Evolutionary conservation across 352 stramenopile genomes (phyloP).

Genomic region (Achlya hypogyna): DNA sequence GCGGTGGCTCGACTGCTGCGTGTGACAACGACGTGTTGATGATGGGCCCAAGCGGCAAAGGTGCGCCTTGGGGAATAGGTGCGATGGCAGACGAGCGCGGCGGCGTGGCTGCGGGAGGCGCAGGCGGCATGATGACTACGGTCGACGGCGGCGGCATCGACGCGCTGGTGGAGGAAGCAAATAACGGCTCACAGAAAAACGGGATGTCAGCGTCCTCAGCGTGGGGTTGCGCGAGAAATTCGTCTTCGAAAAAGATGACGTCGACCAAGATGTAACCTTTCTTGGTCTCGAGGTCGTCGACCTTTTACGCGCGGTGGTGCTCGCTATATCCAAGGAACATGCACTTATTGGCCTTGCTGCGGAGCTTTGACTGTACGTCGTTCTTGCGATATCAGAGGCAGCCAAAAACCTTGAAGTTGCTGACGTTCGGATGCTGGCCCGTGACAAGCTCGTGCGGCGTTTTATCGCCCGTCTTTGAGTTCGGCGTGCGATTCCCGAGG

Average conservation of each 20-base stretch:
- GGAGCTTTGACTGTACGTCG: slow-evolving; percentile 14
- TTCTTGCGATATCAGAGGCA: background rate
- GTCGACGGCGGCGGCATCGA: no score
- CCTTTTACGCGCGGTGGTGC: slow-evolving; percentile 23
- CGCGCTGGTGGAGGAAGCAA: no score
- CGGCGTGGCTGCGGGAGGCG: no score
- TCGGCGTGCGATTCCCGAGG: slow-evolving; percentile 4
- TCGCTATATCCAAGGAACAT: slow-evolving; percentile 24
- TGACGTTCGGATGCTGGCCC: background rate
- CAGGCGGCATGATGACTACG: no score
- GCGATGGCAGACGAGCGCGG: no score
- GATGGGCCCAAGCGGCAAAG: no score
- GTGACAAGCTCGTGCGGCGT: slow-evolving; percentile 4
- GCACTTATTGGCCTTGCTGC: slow-evolving; percentile 23
- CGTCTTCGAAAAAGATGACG: background rate
- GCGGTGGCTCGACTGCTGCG: no score
- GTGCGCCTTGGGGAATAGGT: no score
- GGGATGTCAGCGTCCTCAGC: background rate
- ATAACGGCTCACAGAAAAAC: background rate
- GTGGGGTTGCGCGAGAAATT: background rate
- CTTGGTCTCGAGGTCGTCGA: slow-evolving; percentile 9
- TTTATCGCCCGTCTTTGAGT: slow-evolving; percentile 5
- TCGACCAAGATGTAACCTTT: background rate
- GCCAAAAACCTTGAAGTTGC: slow-evolving; percentile 11
- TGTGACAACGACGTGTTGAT: no score